These are phyloP conservation scores for Aspergillus sp. DNA, from an alignment of 2,329 filamentous ascomycete genomes.

Conservation along the genomic window DNA sequence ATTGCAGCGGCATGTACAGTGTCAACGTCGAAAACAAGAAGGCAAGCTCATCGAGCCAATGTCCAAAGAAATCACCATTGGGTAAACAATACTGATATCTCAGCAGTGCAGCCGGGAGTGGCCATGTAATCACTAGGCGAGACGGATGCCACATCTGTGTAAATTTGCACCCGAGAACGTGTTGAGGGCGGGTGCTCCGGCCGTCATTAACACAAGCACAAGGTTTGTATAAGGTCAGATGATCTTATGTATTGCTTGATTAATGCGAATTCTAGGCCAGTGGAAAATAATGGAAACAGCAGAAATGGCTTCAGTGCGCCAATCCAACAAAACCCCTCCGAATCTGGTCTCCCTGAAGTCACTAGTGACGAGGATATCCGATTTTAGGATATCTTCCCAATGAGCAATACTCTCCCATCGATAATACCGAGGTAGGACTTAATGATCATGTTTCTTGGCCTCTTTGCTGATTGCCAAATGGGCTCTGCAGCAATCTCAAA, in stretches of 20 bases:
- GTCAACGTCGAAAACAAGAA: slow-evolving; percentile 48
- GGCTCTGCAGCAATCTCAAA: slow-evolving; percentile 6
- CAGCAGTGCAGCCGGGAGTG: slow-evolving; percentile 44
- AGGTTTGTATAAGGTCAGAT: slow-evolving; percentile 6
- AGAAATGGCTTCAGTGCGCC: neutral
- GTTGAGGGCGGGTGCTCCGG: neutral
- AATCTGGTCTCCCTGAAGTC: neutral
- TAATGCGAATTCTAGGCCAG: neutral
- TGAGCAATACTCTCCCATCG: slow-evolving; percentile 2
- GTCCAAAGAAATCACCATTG: neutral
- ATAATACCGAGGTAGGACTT: neutral
- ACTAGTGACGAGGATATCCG: slow-evolving; percentile 9
- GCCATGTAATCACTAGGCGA: slow-evolving; percentile 46
- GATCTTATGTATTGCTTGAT: neutral
- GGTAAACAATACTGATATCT: slow-evolving; percentile 5
- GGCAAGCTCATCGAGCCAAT: slow-evolving; percentile 20
- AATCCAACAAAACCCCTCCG: neutral
- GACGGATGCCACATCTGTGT: slow-evolving; percentile 45
- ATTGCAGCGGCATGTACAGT: slow-evolving; percentile 34
- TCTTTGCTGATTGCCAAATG: neutral
- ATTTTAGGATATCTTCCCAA: slow-evolving; percentile 12
- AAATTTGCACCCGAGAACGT: slow-evolving; percentile 36
- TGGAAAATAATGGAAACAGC: neutral
- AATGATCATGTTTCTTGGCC: too few relatives aligned
- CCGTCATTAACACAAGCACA: slow-evolving; percentile 1